Conservation (phyloP, 2,329 filamentous ascomycete genomes). For the Monosporascus sp. region DNA sequence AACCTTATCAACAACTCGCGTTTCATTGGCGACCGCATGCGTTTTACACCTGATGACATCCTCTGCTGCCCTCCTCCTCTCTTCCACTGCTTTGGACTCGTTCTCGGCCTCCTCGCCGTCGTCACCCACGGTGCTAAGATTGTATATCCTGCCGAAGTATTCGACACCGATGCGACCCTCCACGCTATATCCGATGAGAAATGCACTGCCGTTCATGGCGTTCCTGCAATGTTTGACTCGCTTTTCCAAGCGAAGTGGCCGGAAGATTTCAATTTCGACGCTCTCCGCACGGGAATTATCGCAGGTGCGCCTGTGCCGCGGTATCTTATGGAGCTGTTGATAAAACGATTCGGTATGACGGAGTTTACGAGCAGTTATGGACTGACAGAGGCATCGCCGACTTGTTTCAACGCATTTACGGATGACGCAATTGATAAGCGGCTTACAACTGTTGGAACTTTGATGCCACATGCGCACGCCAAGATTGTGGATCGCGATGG, state of each 20-base stretch:
- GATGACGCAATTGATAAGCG: constrained; percentile 64
- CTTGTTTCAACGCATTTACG: constrained; percentile 75
- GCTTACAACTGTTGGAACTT: constrained; percentile 67
- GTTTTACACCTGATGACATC: constrained; percentile 59
- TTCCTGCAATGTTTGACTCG: constrained; percentile 80
- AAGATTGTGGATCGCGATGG: constrained; percentile 72
- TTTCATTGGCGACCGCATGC: constrained; percentile 71
- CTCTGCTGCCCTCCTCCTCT: constrained; percentile 79
- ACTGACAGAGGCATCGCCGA: constrained; percentile 73
- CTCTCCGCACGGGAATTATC: constrained; percentile 72
- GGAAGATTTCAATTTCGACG: constrained; percentile 40
- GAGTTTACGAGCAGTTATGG: constrained; percentile 69
- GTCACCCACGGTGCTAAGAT: constrained; percentile 73
- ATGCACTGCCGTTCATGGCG: constrained; percentile 74
- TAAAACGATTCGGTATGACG: constrained; percentile 67
- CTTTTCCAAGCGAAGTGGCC: constrained; percentile 43
- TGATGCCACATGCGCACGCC: constrained; percentile 70
- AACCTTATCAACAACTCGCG: constrained; percentile 62
- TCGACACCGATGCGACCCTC: constrained; percentile 63
- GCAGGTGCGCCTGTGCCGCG: constrained; percentile 73
- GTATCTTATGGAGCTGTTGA: constrained; percentile 68
- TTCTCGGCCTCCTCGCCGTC: constrained; percentile 67
- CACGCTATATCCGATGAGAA: constrained; percentile 61
- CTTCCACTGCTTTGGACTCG: constrained; percentile 82
- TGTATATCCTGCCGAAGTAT: constrained; percentile 70